Evolutionary conservation across 441 rosid genomes (phyloP), one percentile per base, ranked within the genome.

Genomic region (Erodium texanum): DNA sequence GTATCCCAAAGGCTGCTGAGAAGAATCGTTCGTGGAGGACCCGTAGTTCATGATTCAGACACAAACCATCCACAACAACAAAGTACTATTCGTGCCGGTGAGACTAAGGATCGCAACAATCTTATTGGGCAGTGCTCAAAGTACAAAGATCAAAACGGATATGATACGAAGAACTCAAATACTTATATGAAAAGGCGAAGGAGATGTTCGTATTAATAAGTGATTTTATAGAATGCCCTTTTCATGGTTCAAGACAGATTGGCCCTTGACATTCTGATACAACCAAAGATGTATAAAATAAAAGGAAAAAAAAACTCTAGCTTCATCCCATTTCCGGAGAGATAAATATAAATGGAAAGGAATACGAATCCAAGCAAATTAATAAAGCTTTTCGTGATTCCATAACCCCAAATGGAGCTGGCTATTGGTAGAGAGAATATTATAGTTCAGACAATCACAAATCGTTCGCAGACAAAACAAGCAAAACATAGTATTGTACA

Each of bases 391-490:
- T 43, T 14, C n/a, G 2, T 43, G 50, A 43, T 43, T 43, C 50
- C 50, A 43, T 14, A 43, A 11, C 50, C 24, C 20, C 12, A 19
- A 19, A 56, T 19, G 3, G 3, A 56, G 22, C 62, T 56, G 23
- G 24, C 23, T 56, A 56, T 56, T 56, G 62, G 62, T 56, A 12
- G 11, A 56, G 62, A 56, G 24, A 56, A 56, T 56, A 56, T 19
- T 16, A 19, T 19, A 56, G 23, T 27, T 1, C 29, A 27, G 3
- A 27, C 29, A 27, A 27, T 1, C 62, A 56, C 62, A 56, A 56
- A 56, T 56, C 22, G 11, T 56, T 19, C 16, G 12, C 24, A 9
- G 24, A 56, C 62, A 19, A 56, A 58, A 58, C 63, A 58, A 22
- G 27, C 24, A 58, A 9, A 20, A 29, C 63, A 58, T 58, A 9